These are phyloP conservation scores for Populus pruinosa DNA, from an alignment of 345 rosid species.

Conservation along the genomic window DNA sequence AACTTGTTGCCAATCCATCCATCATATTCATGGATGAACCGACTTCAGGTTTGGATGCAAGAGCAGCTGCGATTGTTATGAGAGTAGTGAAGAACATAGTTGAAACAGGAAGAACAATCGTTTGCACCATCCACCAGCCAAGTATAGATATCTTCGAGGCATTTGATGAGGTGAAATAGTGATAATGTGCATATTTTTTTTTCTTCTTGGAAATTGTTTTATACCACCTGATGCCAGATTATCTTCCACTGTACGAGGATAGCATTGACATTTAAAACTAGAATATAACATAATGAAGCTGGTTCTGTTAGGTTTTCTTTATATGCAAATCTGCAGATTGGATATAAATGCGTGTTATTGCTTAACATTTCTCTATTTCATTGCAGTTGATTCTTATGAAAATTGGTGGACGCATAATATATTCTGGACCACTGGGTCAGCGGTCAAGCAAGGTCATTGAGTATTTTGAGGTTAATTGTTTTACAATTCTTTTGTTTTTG, in stretches of 20 bases:
- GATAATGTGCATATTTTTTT: neutral
- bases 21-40: conserved; percentile 90
- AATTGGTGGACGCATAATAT: conserved; percentile 65
- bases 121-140: conserved; percentile 85
- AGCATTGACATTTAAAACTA: too few relatives aligned
- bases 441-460: conserved; percentile 53
- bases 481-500: neutral
- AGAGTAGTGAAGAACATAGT: conserved; percentile 72
- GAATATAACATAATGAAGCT: too few relatives aligned
- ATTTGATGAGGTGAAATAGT: conserved; percentile 61
- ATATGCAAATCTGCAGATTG: neutral
- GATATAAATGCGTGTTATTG: neutral
- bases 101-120: conserved; percentile 74
- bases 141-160: conserved; percentile 81
- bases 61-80: conserved; percentile 86
- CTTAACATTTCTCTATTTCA: neutral
- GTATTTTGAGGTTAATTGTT: conserved; percentile 59
- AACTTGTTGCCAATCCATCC: conserved; percentile 78
- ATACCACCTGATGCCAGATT: too few relatives aligned
- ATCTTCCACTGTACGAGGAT: too few relatives aligned
- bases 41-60: conserved; percentile 75
- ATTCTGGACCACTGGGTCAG: conserved; percentile 63
- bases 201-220: neutral
- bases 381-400: conserved; percentile 64
- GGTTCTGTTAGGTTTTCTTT: neutral